Evolutionary conservation across 306 rosid species (phyloP).

Genomic region (Lotus japonicus): DNA sequence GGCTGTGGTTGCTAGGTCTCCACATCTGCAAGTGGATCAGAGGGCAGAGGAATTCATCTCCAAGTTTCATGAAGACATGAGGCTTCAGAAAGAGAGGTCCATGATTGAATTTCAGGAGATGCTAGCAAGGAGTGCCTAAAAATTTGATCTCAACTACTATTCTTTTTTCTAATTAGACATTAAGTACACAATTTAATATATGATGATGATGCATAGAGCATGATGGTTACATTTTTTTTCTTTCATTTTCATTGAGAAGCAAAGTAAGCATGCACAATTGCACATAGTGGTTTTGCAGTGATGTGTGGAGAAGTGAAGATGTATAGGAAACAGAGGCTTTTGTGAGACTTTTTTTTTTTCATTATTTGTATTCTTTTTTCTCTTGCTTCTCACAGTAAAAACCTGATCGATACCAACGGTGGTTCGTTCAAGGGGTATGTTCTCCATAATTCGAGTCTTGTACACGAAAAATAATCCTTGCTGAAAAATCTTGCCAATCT

Average conservation of each 20-base stretch:
- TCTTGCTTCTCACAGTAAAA: background rate
- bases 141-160: background rate
- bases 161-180: slow-evolving; percentile 11
- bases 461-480: no score
- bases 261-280: background rate
- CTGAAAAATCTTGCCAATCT: no score
- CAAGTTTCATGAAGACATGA: slow-evolving; percentile 30
- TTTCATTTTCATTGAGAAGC: background rate
- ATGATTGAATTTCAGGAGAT: slow-evolving; percentile 27
- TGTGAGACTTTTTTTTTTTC: background rate
- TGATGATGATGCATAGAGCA: background rate
- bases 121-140: slow-evolving; percentile 31
- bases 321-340: background rate
- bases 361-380: background rate
- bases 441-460: no score
- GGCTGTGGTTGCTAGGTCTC: slow-evolving; percentile 35
- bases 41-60: slow-evolving; percentile 36
- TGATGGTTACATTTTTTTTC: background rate
- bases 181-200: background rate
- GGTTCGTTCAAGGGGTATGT: no score
- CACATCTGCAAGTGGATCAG: slow-evolving; percentile 36
- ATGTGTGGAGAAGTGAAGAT: slow-evolving; percentile 8
- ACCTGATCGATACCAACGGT: no score
- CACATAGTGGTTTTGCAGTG: background rate
- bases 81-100: slow-evolving; percentile 36